phyloP scores from a whole-genome alignment of 768 basidiomycete genomes.

The Mycena galopus region DNA sequence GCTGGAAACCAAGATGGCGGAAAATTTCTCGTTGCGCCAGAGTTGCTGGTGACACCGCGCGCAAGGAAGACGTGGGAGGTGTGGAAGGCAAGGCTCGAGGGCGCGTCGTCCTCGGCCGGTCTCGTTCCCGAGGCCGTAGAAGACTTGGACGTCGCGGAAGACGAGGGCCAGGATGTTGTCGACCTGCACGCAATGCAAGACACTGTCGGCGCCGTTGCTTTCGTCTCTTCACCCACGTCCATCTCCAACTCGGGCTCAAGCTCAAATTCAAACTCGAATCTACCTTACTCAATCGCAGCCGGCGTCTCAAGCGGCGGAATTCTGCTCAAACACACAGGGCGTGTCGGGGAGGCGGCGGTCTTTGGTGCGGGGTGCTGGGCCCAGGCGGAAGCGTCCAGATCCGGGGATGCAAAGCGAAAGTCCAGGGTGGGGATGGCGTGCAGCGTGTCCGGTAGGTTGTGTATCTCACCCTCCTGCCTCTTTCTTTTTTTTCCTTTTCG shows the following conservation, averaged over 20 bases:
- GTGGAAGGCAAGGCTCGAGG: conserved; percentile 66
- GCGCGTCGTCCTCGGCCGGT: neutral
- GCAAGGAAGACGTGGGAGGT: conserved; percentile 68
- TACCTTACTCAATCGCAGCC: conserved; percentile 58
- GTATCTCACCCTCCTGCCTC: conserved; percentile 29
- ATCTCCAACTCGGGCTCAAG: neutral
- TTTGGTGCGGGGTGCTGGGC: conserved; percentile 88
- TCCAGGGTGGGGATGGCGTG: conserved; percentile 64
- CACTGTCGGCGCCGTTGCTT: conserved; percentile 85
- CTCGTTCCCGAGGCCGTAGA: neutral
- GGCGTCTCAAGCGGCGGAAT: conserved; percentile 89
- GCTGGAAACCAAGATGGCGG: conserved; percentile 2
- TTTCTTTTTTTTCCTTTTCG: neutral
- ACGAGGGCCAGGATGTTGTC: neutral
- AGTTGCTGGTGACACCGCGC: conserved; percentile 62
- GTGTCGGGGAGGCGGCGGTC: conserved; percentile 82
- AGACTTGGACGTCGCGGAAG: neutral
- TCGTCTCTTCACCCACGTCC: conserved; percentile 52
- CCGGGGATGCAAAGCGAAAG: neutral
- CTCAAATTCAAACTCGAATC: neutral
- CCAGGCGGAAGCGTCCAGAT: conserved; percentile 39
- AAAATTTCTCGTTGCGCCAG: conserved; percentile 50
- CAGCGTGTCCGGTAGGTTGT: conserved; percentile 69
- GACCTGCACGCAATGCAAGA: conserved; percentile 67
- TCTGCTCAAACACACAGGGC: conserved; percentile 80